Conservation (phyloP, 2,329 filamentous ascomycete species). For the Colletotrichum sidae region DNA sequence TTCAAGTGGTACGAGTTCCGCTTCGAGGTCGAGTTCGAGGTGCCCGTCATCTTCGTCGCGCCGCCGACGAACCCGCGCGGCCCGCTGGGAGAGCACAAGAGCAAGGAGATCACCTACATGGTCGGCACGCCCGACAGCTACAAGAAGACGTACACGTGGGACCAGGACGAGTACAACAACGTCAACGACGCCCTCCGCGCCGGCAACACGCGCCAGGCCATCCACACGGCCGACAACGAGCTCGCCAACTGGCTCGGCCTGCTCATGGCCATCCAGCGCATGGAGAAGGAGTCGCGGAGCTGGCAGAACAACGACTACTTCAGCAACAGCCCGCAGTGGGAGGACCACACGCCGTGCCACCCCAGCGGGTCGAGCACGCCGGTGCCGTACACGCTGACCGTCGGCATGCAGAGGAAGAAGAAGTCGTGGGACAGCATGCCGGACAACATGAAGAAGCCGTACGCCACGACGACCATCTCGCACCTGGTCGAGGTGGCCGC, state of each 20-base stretch:
- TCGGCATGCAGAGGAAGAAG: constrained; percentile 34
- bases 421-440: constrained; percentile 36
- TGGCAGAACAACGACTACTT: constrained; percentile 32
- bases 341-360: constrained; percentile 15
- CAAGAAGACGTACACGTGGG: constrained; percentile 24
- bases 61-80: constrained; percentile 18
- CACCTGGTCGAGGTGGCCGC: constrained; percentile 50
- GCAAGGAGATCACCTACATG: constrained; percentile 34
- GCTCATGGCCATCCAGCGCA: constrained; percentile 34
- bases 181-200: constrained; percentile 13
- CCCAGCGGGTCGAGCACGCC: not conserved
- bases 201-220: constrained; percentile 23
- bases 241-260: constrained; percentile 26
- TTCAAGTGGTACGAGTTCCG: constrained; percentile 36
- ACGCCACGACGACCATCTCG: constrained; percentile 50
- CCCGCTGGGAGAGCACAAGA: constrained; percentile 10
- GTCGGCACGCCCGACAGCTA: constrained; percentile 27
- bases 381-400: constrained; percentile 13
- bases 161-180: constrained; percentile 23
- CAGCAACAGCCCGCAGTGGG: constrained; percentile 17
- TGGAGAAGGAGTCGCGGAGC: constrained; percentile 32
- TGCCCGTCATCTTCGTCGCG: constrained; percentile 34
- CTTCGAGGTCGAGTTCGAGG: constrained; percentile 34
- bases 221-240: constrained; percentile 35
- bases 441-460: constrained; percentile 43